Base-by-base conservation (phyloP, 495 filamentous ascomycete genomes). In the Penicillium roqueforti region DNA sequence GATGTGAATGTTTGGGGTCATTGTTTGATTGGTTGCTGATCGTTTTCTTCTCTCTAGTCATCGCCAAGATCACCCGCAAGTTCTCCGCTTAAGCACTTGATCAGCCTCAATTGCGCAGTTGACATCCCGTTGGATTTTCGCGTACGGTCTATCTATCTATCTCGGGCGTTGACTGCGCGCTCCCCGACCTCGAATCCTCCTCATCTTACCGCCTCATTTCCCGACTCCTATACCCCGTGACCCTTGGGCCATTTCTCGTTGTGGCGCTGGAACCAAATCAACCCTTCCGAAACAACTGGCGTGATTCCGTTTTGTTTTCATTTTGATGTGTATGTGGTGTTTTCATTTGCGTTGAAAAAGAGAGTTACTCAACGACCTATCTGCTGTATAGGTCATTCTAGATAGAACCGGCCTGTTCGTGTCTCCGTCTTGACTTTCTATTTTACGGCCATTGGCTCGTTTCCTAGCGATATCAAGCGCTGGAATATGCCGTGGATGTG, bases 21-120 rank as follows among this genome's bases (percentile, higher is more conserved):
- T 25, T 11, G 39, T 45, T 47, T 29, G 32, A 43, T 47, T 48
- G 13, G 29, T 39, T 44, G 64, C 65, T 62, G 51, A 65, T 61
- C 51, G 38, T 41, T 45, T 47, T 54, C 16, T 20, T 56, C n/a
- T 11, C 28, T 60, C 36, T 57, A 97, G 92, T 97, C 71, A 93
- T 97, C 69, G 92, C 92, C 70, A 97, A 97, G 84, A 75, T 97
- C 66, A 92, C 91, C 62, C 85, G 89, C 74, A 88, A 86, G 70
- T 96, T 96, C 80, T 91, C 90, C 36, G 67, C 75, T 54, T 77
- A 66, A 71, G 62, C 52, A 43, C 38, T 38, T 50, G 22, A 57
- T 47, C 34, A 45, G 22, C 18, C 16, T 32, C 28, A 26, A 36
- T 11, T 38, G 37, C 47, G 32, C 29, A 38, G 41, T 53, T 20